Evolutionary conservation across 2,329 filamentous ascomycete species (phyloP), one percentile per base, ranked within the genome.

Genomic region (Stagonosporopsis tanaceti): DNA sequence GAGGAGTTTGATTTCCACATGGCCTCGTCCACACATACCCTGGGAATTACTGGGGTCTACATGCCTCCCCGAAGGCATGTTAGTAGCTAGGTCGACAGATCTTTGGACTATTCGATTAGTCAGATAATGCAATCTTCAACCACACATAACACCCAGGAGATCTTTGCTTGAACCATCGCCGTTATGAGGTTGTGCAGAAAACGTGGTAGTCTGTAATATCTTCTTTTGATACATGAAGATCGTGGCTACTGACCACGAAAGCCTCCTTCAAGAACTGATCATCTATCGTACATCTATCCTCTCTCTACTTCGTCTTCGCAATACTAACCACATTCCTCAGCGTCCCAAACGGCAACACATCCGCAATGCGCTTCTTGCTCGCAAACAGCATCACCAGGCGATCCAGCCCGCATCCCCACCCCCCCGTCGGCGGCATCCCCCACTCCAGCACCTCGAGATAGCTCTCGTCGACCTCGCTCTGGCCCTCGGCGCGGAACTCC

Each of bases 371-470:
- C 73, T 86, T 86, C 34, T 87, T 83, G 0, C 91, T 93, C 1
- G 89, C 87, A 69, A 98, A 91, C 46, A 97, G 79, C 95, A 99
- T 99, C 35, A 92, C 89, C 50, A 99, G 80, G 50, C 95, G 83
- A 78, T 99, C 95, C 39, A 99, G 81, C 1, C 95, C 95, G 68
- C 93, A 96, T 1, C 95, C 95, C 95, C 95, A 99, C 4, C 95
- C 95, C 0, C 94, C 95, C 0, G 95, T 99, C 0, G 95, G 92
- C n/a, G 95, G 95, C 58, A 99, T 79, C 0, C 92, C 95, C 79
- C 91, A 92, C 74, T 96, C 92, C 47, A 99, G 78, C 4, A 91
- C 92, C 65, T 89, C 85, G 44, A 97, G 80, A 70, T 97, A 99
- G 68, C 86, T 90, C 78, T 96, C 90, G 69, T 97, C 93, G 9